These are phyloP conservation scores for Allium fistulosum DNA, from an alignment of 106 monocot genomes.

Conservation along the genomic window DNA sequence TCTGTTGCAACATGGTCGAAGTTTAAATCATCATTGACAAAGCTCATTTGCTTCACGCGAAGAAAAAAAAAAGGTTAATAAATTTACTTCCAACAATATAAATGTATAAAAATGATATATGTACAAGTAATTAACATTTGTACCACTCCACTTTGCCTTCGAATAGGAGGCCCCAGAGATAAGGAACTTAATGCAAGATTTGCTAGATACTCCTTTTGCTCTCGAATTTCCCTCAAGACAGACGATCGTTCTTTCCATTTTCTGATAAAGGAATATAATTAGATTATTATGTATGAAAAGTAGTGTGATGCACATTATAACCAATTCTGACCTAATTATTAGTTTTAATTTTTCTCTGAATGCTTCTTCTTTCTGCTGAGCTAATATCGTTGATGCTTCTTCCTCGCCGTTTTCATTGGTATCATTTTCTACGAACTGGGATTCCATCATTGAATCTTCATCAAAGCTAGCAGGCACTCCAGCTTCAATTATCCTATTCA, in stretches of 20 bases:
- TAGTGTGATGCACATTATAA: no score
- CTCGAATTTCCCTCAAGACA: slow-evolving; percentile 33
- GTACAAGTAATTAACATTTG: no score
- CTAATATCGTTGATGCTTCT: slow-evolving; percentile 6
- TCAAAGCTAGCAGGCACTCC: slow-evolving; percentile 13
- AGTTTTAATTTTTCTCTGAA: slow-evolving; percentile 36
- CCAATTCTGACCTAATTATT: slow-evolving; percentile 53
- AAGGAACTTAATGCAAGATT: slow-evolving; percentile 59
- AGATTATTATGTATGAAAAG: not conserved
- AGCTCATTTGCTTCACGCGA: slow-evolving; percentile 27
- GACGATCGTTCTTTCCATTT: slow-evolving; percentile 67
- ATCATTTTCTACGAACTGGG: slow-evolving; percentile 2
- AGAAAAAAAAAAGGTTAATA: slow-evolving; percentile 13
- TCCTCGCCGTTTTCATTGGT: slow-evolving; percentile 2
- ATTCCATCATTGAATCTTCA: not conserved
- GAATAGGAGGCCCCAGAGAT: slow-evolving; percentile 61
- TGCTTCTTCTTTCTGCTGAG: slow-evolving; percentile 28
- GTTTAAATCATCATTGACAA: slow-evolving; percentile 22
- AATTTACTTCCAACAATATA: not conserved
- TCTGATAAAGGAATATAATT: slow-evolving; percentile 21
- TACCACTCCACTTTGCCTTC: slow-evolving; percentile 26
- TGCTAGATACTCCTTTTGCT: slow-evolving; percentile 41
- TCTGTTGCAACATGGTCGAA: slow-evolving; percentile 43
- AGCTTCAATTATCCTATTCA: not conserved
- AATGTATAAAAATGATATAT: not conserved